Evolutionary conservation across 495 filamentous ascomycete genomes (phyloP), one percentile per base, ranked within the genome.

Genomic region (Xylaria venustula): DNA sequence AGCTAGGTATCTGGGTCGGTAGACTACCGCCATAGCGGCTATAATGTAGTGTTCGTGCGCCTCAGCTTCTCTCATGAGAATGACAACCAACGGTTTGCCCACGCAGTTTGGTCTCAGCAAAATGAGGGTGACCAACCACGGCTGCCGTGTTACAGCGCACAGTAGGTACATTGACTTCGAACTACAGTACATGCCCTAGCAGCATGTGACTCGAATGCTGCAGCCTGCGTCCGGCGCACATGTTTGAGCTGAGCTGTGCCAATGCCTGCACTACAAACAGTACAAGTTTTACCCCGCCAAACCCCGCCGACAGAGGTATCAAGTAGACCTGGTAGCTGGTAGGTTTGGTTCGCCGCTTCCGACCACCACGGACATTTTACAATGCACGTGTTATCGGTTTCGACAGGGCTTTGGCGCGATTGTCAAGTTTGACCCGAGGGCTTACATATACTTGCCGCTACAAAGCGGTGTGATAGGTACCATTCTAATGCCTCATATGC

Each of bases 381-480:
- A 34, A 5, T 11, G 54, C 54, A 58, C 54, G 54, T 58, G 54
- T 44, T 58, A 8, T 40, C 15, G 14, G 42, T 47, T 17, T n/a
- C 22, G 45, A 58, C 54, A 58, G 54, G 54, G 54, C 44, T 58
- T 32, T n/a, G 42, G 37, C 48, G 42, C 54, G 37, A 23, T 36
- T 41, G 30, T 40, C 32, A n/a, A 49, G 22, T 25, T 58, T 19
- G 30, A 34, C 11, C 41, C 30, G 54, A 37, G 54, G 42, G 20
- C 26, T 40, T 58, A 3, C 3, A 15, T 40, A 9, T 47, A 58
- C 48, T 40, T 58, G 44, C 54, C 44, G 30, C 30, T 49, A 19
- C 54, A 58, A 40, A 58, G 54, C 54, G 42, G 54, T 49, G 54
- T 58, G 54, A n/a, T n/a, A n/a, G n/a, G n/a, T n/a, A n/a, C n/a